Evolutionary conservation across 306 rosid species (phyloP).

Genomic region (Phaseolus lunatus): DNA sequence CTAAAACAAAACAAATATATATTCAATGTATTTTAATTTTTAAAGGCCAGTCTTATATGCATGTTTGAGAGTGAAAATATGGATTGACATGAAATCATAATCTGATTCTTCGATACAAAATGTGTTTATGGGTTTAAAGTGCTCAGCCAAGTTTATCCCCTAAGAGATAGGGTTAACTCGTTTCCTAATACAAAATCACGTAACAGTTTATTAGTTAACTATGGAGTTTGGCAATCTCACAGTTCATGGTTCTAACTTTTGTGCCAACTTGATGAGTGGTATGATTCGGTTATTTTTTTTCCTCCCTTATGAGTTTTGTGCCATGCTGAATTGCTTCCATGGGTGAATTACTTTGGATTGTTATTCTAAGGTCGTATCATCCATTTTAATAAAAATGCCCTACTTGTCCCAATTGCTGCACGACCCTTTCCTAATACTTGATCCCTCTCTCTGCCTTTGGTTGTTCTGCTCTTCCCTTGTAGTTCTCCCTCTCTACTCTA

Average conservation of each 20-base stretch:
- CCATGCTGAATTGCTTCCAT: background rate
- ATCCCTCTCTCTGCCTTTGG: background rate
- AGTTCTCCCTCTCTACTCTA: background rate
- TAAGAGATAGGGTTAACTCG: background rate
- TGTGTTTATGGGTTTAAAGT: background rate
- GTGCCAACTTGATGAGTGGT: background rate
- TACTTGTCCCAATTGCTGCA: background rate
- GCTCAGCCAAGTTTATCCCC: background rate
- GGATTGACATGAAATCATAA: background rate
- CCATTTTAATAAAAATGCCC: too few relatives aligned
- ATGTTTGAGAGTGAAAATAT: constrained; percentile 2
- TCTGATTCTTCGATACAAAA: background rate
- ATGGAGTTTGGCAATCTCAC: background rate
- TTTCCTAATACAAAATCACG: background rate
- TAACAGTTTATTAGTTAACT: background rate
- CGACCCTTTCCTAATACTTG: background rate
- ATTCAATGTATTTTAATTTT: background rate
- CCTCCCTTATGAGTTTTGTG: background rate
- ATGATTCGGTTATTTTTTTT: background rate
- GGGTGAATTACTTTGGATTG: background rate
- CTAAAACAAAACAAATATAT: background rate
- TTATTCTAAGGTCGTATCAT: background rate
- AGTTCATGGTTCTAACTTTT: background rate
- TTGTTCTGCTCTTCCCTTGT: background rate
- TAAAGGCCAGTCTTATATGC: background rate